Conservation (phyloP, 78 protist species). For the Mantamonas sphyraenae region DNA sequence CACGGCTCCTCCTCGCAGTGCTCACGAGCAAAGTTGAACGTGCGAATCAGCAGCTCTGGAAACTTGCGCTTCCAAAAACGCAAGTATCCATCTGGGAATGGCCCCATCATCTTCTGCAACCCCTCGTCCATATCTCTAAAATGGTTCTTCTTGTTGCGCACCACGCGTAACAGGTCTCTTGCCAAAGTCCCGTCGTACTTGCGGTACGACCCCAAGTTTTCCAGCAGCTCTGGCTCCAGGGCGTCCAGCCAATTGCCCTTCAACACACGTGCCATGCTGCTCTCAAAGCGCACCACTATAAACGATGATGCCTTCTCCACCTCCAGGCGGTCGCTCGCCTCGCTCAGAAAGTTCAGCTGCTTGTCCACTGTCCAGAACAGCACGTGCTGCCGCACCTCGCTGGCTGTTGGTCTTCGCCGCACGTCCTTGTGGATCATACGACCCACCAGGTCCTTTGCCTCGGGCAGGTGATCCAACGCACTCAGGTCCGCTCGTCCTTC, state of each 20-base stretch:
- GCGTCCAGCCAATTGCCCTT: conserved; percentile 16
- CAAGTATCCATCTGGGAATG: conserved; percentile 15
- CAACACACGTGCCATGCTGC: neutral
- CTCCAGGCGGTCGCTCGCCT: conserved; percentile 17
- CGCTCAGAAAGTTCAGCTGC: conserved; percentile 8
- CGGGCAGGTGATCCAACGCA: neutral
- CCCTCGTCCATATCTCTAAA: neutral
- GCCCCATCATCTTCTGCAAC: conserved; percentile 1
- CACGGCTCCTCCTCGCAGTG: too few relatives aligned
- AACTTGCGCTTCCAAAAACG: neutral
- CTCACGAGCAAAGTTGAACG: too few relatives aligned
- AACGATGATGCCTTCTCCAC: too few relatives aligned
- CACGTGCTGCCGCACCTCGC: conserved; percentile 1
- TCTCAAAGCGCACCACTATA: too few relatives aligned
- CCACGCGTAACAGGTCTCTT: conserved; percentile 11
- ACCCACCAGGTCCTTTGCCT: neutral
- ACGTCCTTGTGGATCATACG: neutral
- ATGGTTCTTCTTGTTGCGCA: conserved; percentile 24
- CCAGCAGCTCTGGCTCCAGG: neutral
- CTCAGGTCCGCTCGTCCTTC: too few relatives aligned
- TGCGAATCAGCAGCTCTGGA: conserved; percentile 20
- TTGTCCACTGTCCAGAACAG: neutral
- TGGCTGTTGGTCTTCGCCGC: neutral
- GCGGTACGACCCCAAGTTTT: neutral
- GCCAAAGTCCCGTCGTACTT: neutral